Percentiles rank a stretch among this genome's conserved stretches.
Evolutionary conservation across 164 flowering plant genomes (phyloP).

Genomic region (Warburgia ugandensis): DNA sequence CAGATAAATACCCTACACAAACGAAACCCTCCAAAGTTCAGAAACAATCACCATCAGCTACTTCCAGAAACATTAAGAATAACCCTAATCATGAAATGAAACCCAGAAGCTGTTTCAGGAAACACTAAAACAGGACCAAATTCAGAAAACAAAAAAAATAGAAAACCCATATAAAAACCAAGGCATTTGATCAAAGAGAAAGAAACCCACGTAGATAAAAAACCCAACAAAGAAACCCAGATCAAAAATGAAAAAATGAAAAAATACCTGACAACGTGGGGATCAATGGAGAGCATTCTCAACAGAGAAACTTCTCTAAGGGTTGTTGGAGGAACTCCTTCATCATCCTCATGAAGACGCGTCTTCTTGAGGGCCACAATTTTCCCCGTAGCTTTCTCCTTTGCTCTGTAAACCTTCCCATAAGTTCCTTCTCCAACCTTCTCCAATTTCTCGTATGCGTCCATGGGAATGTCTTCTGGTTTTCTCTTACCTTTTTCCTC

Average conservation of each 20-base stretch:
- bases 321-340: slow-evolving; percentile 94
- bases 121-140: neutral
- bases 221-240: neutral
- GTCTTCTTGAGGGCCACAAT: slow-evolving; percentile 98
- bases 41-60: too few relatives aligned
- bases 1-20: too few relatives aligned
- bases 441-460: slow-evolving; percentile 88
- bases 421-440: slow-evolving; percentile 98
- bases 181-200: too few relatives aligned
- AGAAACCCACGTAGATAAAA: too few relatives aligned
- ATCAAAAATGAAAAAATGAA: neutral
- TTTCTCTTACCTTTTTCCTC: neutral
- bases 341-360: slow-evolving; percentile 82
- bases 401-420: slow-evolving; percentile 88
- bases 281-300: slow-evolving; percentile 83
- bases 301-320: slow-evolving; percentile 84
- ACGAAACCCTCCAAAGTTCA: too few relatives aligned
- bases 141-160: neutral
- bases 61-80: too few relatives aligned
- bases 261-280: slow-evolving; percentile 70
- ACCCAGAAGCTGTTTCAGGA: too few relatives aligned
- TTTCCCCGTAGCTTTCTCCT: slow-evolving; percentile 75
- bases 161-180: too few relatives aligned
- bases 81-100: too few relatives aligned
- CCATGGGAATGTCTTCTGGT: slow-evolving; percentile 49